phyloP scores from a whole-genome alignment of 148 eudicot species.

The Chenopodium suecicum region DNA sequence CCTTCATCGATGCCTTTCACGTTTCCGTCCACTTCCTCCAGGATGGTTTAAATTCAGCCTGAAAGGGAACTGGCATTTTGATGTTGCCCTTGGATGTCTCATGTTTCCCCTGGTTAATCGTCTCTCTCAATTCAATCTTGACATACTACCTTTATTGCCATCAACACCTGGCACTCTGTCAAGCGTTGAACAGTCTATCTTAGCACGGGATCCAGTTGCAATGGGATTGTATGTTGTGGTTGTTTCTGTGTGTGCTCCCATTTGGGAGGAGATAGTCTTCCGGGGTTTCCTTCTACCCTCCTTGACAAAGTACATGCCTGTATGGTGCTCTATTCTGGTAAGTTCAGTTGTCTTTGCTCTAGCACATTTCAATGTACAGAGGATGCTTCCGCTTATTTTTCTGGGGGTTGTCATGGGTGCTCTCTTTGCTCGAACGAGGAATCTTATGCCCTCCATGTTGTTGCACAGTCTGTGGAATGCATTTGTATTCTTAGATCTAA shows the following conservation, averaged over 20 bases:
- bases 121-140: constrained; percentile 72
- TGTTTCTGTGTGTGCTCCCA: constrained; percentile 75
- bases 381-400: constrained; percentile 73
- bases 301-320: constrained; percentile 81
- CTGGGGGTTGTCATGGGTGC: constrained; percentile 83
- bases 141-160: constrained; percentile 60
- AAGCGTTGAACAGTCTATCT: constrained; percentile 76
- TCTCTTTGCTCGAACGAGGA: constrained; percentile 69
- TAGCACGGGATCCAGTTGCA: constrained; percentile 72
- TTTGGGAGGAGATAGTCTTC: constrained; percentile 85
- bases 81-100: constrained; percentile 74
- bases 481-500: constrained; percentile 77
- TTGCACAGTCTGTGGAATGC: constrained; percentile 91
- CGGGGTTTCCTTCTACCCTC: constrained; percentile 87
- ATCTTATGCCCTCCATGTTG: constrained; percentile 71
- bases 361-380: constrained; percentile 80
- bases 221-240: constrained; percentile 71
- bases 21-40: constrained; percentile 71
- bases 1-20: constrained; percentile 63
- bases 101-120: constrained; percentile 85
- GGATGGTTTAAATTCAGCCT: constrained; percentile 77
- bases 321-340: constrained; percentile 74
- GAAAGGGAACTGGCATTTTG: constrained; percentile 71
- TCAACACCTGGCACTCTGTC: constrained; percentile 69
- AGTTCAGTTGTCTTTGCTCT: constrained; percentile 79